Base-by-base conservation (phyloP, 768 basidiomycete species). In the Russula olivacea region DNA sequence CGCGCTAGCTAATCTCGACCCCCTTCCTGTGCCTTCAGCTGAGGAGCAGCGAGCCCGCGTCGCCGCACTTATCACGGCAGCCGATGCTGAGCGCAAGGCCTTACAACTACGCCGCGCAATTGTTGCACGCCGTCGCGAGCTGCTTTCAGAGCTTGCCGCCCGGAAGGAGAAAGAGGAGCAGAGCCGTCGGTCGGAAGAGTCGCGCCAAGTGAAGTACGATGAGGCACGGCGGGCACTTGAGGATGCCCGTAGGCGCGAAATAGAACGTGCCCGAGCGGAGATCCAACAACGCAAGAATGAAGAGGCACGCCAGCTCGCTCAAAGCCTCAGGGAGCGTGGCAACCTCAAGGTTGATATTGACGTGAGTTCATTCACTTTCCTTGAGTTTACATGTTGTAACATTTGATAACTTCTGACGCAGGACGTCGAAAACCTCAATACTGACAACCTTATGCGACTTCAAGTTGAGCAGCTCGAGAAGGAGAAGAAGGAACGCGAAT, bases 381-480 rank as follows among this genome's bases (percentile, higher is more conserved):
- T 34, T 41, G 10, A 25, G 40, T 2, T 28, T 15, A 23, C 28
- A 15, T 15, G 4, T 63, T 34, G 25, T 68, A 23, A 61, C 38
- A 17, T 48, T 54, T 17, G 45, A 28, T 55, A n/a, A 8, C 34
- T 21, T 14, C 38, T 47, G 51, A 12, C 57, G 25, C 66, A 93
- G 89, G 87, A 89, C 71, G 80, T 94, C 74, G 89, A 92, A 69
- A 85, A 84, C 55, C 79, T 90, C 65, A 92, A 92, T 73, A 93
- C 93, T 10, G 88, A 91, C 69, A 84, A 85, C 52, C 83, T 98
- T 65, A 88, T 98, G 74, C 83, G 82, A 34, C 83, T 97, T 68
- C 94, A 97, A 73, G 93, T 97, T 41, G 87, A 93, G 68, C 93
- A 98, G 71, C 81, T 98, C 50, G 97, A 97, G 77, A 97, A 96